Conservation (phyloP, 495 filamentous ascomycete species). For the Aspergillus avenaceus region DNA sequence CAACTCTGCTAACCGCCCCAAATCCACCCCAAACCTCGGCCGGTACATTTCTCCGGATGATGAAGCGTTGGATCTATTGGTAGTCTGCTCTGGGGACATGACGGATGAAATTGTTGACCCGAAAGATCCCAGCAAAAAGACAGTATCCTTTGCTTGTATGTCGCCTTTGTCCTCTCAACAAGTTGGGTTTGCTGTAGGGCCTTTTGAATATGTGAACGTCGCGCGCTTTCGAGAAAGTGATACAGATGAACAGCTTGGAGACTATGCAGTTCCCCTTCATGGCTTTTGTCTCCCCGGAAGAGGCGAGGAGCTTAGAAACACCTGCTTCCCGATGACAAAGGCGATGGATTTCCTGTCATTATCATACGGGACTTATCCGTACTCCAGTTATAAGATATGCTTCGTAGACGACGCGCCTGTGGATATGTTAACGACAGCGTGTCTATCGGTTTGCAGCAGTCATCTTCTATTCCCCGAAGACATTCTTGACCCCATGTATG, state of each 20-base stretch:
- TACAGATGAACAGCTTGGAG: constrained; percentile 83
- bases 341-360: constrained; percentile 84
- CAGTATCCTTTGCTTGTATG: constrained; percentile 70
- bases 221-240: constrained; percentile 84
- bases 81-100: constrained; percentile 85
- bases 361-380: constrained; percentile 82
- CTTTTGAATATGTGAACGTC: constrained; percentile 89
- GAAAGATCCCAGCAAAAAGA: constrained; percentile 72
- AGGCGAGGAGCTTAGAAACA: constrained; percentile 73
- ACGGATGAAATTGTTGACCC: constrained; percentile 76
- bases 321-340: constrained; percentile 69
- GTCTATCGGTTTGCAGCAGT: constrained; percentile 81
- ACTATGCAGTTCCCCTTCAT: constrained; percentile 76
- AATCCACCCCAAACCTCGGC: constrained; percentile 11
- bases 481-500: constrained; percentile 77
- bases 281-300: constrained; percentile 87
- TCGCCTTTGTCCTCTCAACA: constrained; percentile 76
- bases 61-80: constrained; percentile 77
- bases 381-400: constrained; percentile 80
- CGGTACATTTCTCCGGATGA: constrained; percentile 63
- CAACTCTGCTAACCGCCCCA: constrained; percentile 16
- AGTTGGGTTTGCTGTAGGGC: constrained; percentile 86
- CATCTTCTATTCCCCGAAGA: constrained; percentile 77
- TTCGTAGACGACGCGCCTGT: constrained; percentile 84
- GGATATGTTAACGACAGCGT: constrained; percentile 72